These are phyloP conservation scores for Pharnaceum exiguum DNA, from an alignment of 148 eudicot genomes.

Conservation along the genomic window DNA sequence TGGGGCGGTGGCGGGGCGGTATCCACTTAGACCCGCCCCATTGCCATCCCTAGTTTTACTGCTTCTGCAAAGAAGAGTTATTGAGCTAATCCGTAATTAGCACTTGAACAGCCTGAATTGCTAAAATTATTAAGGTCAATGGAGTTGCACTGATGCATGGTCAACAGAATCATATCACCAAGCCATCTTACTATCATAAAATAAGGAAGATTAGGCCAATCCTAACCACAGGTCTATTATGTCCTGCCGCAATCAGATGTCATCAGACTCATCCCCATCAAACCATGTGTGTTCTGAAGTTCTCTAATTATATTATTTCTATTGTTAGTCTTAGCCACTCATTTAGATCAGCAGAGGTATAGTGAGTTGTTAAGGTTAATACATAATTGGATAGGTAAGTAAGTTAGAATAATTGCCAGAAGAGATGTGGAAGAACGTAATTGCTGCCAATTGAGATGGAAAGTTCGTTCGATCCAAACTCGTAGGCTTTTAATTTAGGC, in stretches of 20 bases:
- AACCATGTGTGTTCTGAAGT: not conserved
- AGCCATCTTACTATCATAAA: not conserved
- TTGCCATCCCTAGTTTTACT: too few species aligned
- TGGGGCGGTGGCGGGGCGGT: too few species aligned
- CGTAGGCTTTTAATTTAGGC: slow-evolving; percentile 2
- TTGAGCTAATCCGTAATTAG: not conserved
- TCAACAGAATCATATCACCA: not conserved
- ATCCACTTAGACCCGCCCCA: too few species aligned
- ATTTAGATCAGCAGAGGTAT: slow-evolving; percentile 8
- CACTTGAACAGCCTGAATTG: not conserved
- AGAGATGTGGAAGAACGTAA: not conserved
- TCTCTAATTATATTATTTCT: not conserved
- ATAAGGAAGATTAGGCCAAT: not conserved
- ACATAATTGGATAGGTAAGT: slow-evolving; percentile 9
- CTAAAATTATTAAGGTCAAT: not conserved
- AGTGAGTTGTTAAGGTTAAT: slow-evolving; percentile 18
- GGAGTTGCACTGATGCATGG: not conserved
- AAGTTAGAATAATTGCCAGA: slow-evolving; percentile 1
- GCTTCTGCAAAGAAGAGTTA: too few species aligned
- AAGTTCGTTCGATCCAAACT: not conserved
- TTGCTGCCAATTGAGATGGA: not conserved
- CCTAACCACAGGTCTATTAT: not conserved
- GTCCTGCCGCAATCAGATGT: not conserved
- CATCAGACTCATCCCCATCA: too few species aligned
- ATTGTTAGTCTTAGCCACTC: not conserved